Base-by-base conservation (phyloP, 2,329 filamentous ascomycete species). In the Colletotrichum abscissum region DNA sequence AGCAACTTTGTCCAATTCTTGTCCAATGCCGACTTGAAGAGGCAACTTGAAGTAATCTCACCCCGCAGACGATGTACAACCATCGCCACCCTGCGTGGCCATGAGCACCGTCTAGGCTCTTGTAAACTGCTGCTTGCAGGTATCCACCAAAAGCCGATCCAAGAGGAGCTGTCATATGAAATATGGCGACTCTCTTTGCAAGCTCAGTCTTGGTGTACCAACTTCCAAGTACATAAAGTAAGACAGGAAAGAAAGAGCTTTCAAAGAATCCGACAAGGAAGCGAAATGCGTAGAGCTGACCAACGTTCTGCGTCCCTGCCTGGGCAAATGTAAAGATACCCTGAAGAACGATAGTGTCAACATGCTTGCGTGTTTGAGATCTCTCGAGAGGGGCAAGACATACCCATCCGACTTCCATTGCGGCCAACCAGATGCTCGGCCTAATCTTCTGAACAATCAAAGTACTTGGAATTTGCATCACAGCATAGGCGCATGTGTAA, bases 81-180 rank as follows among this genome's bases (percentile, higher is more conserved):
- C 82, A 85, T 30, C 81, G 80, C 78, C 79, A 85, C 0, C 81
- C 83, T 1, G 80, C 77, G n/a, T 80, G 74, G 0, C 88, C 88
- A 16, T 78, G 78, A 0, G 85, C 80, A 0, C 88, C 88, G 30
- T 87, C 86, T 0, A 90, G 82, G 28, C 86, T 86, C 22, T 81
- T 85, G 77, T 90, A 89, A 0, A 87, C 86, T 0, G 86, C 88
- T 1, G 88, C 85, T 79, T 89, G 88, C 0, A 90, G 82, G 70
- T 89, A 90, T 1, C 88, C 88, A 16, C 86, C 87, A 63, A 90
- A 87, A 85, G 90, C 89, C 19, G 82, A 81, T 0, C 87, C 88
- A 0, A 89, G 81, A 3, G 85, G 86, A 7, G 88, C 86, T 22
- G 85, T 87, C 1, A 88, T 83, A 67, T 86, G 83, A 73, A 87